phyloP scores from a whole-genome alignment of 2,329 filamentous ascomycete species.

The Cercospora zeae-maydis region DNA sequence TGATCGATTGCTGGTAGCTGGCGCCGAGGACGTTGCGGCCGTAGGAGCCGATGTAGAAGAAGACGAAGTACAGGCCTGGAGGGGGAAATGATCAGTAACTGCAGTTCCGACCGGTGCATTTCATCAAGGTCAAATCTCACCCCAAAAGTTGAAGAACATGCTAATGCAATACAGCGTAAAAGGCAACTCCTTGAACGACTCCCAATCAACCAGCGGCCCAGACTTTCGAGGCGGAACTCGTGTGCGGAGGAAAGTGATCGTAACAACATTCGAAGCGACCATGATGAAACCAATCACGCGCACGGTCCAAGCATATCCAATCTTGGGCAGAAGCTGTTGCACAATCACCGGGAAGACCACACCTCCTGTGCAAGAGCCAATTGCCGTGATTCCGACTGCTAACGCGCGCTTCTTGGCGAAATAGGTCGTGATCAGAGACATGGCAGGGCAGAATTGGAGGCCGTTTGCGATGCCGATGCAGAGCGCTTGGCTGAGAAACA shows the following conservation, averaged over 20 bases:
- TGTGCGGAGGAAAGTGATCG: constrained; percentile 33
- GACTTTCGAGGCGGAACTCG: constrained; percentile 44
- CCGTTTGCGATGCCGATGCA: constrained; percentile 57
- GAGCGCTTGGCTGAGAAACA: constrained; percentile 52
- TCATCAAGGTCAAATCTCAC: background rate
- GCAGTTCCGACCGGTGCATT: background rate
- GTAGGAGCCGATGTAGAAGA: constrained; percentile 46
- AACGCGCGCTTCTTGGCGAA: constrained; percentile 56
- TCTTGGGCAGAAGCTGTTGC: constrained; percentile 44
- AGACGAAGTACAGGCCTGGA: constrained; percentile 41
- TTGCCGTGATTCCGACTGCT: constrained; percentile 58
- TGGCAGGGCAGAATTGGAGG: constrained; percentile 60
- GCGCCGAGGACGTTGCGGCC: constrained; percentile 41
- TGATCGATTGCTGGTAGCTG: constrained; percentile 50
- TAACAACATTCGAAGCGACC: constrained; percentile 31
- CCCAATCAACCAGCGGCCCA: constrained; percentile 43
- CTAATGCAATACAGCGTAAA: constrained; percentile 43
- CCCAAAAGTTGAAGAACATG: constrained; percentile 48
- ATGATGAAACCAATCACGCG: constrained; percentile 52
- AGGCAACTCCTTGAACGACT: constrained; percentile 41
- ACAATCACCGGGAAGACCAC: constrained; percentile 53
- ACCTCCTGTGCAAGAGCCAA: constrained; percentile 57
- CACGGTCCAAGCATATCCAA: constrained; percentile 57
- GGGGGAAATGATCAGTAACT: background rate
- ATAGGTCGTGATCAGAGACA: constrained; percentile 65